phyloP scores from a whole-genome alignment of 1,139 yeast genomes.

The Candida neerlandica region DNA sequence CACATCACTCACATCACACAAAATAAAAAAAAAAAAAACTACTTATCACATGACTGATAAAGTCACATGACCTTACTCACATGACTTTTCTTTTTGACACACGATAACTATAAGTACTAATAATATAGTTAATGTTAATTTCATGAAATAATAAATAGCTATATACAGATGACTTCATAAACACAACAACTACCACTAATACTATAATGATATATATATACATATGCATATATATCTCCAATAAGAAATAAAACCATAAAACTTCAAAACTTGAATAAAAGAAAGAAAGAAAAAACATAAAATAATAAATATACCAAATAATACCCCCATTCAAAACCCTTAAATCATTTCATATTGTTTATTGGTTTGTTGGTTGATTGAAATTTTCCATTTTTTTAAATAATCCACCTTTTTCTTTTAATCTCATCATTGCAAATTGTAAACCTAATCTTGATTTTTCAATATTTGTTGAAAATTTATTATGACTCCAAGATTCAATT shows the following conservation, averaged over 20 bases:
- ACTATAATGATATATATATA: too few relatives aligned
- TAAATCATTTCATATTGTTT: not conserved
- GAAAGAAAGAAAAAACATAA: not conserved
- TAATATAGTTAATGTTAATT: too few relatives aligned
- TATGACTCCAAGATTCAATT: constrained; percentile 83
- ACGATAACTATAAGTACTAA: too few relatives aligned
- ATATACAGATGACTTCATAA: too few relatives aligned
- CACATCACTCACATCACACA: too few relatives aligned
- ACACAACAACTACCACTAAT: too few relatives aligned
- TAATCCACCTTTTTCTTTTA: constrained; percentile 24
- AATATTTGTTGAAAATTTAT: constrained; percentile 68
- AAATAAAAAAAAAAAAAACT: not conserved
- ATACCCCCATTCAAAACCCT: too few relatives aligned
- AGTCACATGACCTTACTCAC: not conserved
- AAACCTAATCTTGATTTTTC: constrained; percentile 72
- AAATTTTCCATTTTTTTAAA: constrained; percentile 4
- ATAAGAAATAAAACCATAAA: not conserved
- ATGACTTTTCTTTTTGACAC: not conserved
- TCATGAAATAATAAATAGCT: too few relatives aligned
- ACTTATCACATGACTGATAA: not conserved
- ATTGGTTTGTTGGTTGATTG: not conserved
- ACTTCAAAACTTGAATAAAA: too few relatives aligned
- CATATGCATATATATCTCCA: not conserved
- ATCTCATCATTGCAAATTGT: constrained; percentile 70
- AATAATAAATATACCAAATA: not conserved